Evolutionary conservation across 2,329 filamentous ascomycete genomes (phyloP), one percentile per base, ranked within the genome.

Genomic region (Aspergillus sp.): DNA sequence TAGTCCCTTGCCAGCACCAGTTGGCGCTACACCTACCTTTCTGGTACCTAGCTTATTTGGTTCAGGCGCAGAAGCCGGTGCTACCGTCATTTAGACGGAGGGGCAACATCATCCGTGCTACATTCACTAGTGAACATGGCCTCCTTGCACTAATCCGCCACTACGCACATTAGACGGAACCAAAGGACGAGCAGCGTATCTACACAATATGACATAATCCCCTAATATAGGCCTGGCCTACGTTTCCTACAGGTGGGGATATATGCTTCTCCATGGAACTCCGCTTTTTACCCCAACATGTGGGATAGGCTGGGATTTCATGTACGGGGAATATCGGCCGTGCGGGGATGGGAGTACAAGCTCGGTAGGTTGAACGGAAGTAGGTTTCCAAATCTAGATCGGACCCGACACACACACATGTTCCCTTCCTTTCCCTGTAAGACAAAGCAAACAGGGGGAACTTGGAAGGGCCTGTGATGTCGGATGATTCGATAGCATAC

Each of bases 251-350:
- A 15, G 23, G 53, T 19, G 53, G 52, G 25, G 39, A 30, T 39
- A 36, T 17, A 19, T 32, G 8, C 32, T 55, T 17, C 47, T 50
- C 5, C 30, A 36, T 13, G 30, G 30, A 42, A 27, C 53, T 47
- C 39, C 53, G 53, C 53, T 47, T 55, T 54, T 55, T 55, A 55
- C 53, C 53, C 53, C 53, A 47, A 47, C 53, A 55, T 55, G 13
- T 41, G 53, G 23, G 23, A 19, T 55, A 38, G 23, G 38, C 38
- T 55, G 41, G 53, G 39, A 36, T 30, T 36, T 55, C 39, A 8
- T 17, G 23, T 44, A 21, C 17, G 39, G 53, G 41, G 39, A 44
- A 13, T 41, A 39, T 44, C 15, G 38, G 36, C 17, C 13, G 53
- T 27, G 47, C 44, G 44, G 44, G 47, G 25, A 50, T 27, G 8